These are phyloP conservation scores for Xylariaceae sp. DNA, from an alignment of 2,329 filamentous ascomycete species.

Conservation along the genomic window DNA sequence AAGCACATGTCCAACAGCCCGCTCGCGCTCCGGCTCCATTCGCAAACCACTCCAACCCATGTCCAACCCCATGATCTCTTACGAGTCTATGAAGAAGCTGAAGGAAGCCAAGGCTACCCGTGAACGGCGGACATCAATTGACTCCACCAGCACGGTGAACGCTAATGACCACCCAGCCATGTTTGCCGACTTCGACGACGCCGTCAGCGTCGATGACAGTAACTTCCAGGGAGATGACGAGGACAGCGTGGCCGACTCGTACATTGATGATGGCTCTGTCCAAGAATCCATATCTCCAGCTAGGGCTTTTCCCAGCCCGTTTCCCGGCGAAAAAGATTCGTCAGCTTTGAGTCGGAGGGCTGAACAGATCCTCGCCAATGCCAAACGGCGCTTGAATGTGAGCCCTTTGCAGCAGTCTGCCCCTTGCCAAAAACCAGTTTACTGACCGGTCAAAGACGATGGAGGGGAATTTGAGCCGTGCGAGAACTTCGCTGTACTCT, in stretches of 20 bases:
- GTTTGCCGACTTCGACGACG: conserved; percentile 56
- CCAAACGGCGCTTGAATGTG: conserved; percentile 82
- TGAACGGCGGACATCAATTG: conserved; percentile 47
- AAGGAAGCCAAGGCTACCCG: conserved; percentile 31
- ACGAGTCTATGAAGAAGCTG: conserved; percentile 36
- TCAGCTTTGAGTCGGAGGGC: conserved; percentile 75
- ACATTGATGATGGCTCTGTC: conserved; percentile 36
- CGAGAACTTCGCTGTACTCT: conserved; percentile 58
- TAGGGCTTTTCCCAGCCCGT: conserved; percentile 18
- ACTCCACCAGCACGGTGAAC: conserved; percentile 55
- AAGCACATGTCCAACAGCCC: conserved; percentile 37
- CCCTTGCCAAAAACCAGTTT: neutral
- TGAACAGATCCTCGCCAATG: conserved; percentile 86
- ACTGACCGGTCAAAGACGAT: conserved; percentile 57
- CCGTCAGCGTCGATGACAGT: conserved; percentile 55
- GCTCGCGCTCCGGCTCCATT: conserved; percentile 27
- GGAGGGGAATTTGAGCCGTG: conserved; percentile 83
- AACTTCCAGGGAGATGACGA: conserved; percentile 60
- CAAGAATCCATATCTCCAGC: conserved; percentile 21
- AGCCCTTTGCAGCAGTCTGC: conserved; percentile 26
- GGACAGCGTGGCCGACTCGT: conserved; percentile 55
- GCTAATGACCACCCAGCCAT: conserved; percentile 39
- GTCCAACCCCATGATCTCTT: conserved; percentile 20
- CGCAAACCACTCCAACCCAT: conserved; percentile 21
- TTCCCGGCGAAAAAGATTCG: conserved; percentile 56